These are phyloP conservation scores for Jackrogersella minutella DNA, from an alignment of 495 filamentous ascomycete genomes.

Conservation along the genomic window DNA sequence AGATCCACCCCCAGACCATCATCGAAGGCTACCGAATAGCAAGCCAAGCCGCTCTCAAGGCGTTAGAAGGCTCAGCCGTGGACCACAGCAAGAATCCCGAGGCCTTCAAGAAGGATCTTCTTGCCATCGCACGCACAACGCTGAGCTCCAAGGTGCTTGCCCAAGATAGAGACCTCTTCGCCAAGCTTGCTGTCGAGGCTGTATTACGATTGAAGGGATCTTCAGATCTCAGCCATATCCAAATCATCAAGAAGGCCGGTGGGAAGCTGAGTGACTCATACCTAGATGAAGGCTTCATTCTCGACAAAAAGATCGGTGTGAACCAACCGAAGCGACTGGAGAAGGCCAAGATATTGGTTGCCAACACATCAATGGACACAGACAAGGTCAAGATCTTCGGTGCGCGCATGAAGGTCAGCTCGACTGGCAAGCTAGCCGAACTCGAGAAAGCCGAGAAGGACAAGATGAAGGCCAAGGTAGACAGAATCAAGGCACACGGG, in stretches of 20 bases:
- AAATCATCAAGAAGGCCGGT: conserved; percentile 99
- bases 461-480: conserved; percentile 99
- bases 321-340: conserved; percentile 98
- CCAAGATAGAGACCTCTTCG: conserved; percentile 93
- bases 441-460: conserved; percentile 97
- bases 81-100: conserved; percentile 84
- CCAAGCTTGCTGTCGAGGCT: conserved; percentile 89
- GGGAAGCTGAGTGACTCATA: conserved; percentile 97
- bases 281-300: conserved; percentile 95
- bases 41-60: conserved; percentile 81
- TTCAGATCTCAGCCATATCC: conserved; percentile 95
- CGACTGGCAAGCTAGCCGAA: conserved; percentile 94
- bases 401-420: conserved; percentile 91
- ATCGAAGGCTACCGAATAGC: conserved; percentile 99
- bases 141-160: conserved; percentile 96
- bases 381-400: conserved; percentile 99
- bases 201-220: conserved; percentile 90
- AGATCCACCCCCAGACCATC: conserved; percentile 99
- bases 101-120: conserved; percentile 87
- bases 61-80: conserved; percentile 82
- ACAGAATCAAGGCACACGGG: conserved; percentile 97
- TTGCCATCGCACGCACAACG: conserved; percentile 93
- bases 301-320: conserved; percentile 98
- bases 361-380: conserved; percentile 99
- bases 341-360: conserved; percentile 96